These are phyloP conservation scores for Alternaria postmessia DNA, from an alignment of 2,329 filamentous ascomycete species.

Conservation along the genomic window DNA sequence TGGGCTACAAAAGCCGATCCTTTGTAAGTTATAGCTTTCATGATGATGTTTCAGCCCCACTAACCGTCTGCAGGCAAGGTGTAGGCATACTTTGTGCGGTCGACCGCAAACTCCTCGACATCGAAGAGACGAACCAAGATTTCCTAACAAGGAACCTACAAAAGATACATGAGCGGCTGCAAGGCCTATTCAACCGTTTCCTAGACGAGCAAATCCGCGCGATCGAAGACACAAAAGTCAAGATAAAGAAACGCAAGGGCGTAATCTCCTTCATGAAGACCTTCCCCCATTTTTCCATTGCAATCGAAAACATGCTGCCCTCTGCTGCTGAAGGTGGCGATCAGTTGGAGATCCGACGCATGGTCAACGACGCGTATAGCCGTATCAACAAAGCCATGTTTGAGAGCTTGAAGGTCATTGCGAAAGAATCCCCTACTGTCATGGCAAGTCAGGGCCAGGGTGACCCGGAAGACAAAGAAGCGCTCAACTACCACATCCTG, in stretches of 20 bases:
- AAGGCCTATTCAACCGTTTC: conserved; percentile 82
- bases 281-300: conserved; percentile 84
- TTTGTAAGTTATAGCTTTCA: conserved; percentile 65
- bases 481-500: conserved; percentile 95
- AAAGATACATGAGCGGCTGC: conserved; percentile 77
- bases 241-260: conserved; percentile 97
- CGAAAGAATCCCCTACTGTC: conserved; percentile 68
- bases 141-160: conserved; percentile 82
- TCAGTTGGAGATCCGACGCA: conserved; percentile 72
- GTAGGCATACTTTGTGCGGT: conserved; percentile 84
- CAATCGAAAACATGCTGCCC: conserved; percentile 82
- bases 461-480: conserved; percentile 90
- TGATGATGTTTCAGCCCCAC: background rate
- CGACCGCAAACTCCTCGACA: conserved; percentile 78
- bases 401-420: conserved; percentile 94
- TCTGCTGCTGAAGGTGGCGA: conserved; percentile 62
- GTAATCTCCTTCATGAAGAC: conserved; percentile 95
- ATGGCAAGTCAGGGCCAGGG: conserved; percentile 62
- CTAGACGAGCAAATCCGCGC: conserved; percentile 94
- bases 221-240: conserved; percentile 98
- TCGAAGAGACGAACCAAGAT: conserved; percentile 92
- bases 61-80: conserved; percentile 72
- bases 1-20: conserved; percentile 85
- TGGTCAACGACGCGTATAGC: conserved; percentile 86
- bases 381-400: conserved; percentile 96